Percentiles rank a stretch among this genome's conserved stretches.
Evolutionary conservation across 2,329 filamentous ascomycete species (phyloP).

Genomic region (Zasmidium citrigriseum): DNA sequence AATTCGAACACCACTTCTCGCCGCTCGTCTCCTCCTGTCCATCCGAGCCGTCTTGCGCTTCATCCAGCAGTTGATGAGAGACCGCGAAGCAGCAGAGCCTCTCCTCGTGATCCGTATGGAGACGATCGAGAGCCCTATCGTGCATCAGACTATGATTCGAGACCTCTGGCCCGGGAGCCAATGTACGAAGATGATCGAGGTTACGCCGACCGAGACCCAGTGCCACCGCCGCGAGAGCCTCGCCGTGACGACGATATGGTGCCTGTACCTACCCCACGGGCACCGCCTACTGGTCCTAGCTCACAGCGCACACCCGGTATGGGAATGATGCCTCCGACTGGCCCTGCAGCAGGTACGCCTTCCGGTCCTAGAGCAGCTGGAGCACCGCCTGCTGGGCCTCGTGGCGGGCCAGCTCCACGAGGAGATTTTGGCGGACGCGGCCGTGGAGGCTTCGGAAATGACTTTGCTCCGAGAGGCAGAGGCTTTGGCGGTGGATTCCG

Average conservation of each 20-base stretch:
- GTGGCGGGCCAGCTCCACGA: conserved; percentile 38
- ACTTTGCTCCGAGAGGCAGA: conserved; percentile 29
- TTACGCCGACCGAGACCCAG: conserved; percentile 24
- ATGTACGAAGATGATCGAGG: conserved; percentile 31
- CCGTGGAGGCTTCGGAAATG: conserved; percentile 41
- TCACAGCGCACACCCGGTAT: conserved; percentile 19
- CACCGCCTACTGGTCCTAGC: conserved; percentile 32
- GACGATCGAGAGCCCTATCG: conserved; percentile 32
- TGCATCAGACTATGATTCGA: conserved; percentile 25
- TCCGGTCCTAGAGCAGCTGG: conserved; percentile 32
- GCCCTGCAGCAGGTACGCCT: conserved; percentile 34
- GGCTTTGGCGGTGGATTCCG: conserved; percentile 37
- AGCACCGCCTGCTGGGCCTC: conserved; percentile 32
- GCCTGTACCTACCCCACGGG: conserved; percentile 22
- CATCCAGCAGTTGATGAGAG: conserved; percentile 34
- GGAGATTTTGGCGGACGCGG: conserved; percentile 38
- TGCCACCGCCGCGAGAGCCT: conserved; percentile 32
- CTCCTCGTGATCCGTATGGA: conserved; percentile 27
- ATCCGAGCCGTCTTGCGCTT: conserved; percentile 54
- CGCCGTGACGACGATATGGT: conserved; percentile 28
- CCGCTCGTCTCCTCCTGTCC: conserved; percentile 61
- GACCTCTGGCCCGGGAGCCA: conserved; percentile 27
- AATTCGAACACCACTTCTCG: conserved; percentile 60
- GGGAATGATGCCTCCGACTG: conserved; percentile 33
- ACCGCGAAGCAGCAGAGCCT: conserved; percentile 20